Evolutionary conservation across 2,329 filamentous ascomycete genomes (phyloP).

Genomic region (Dryadomyces sulphureus): DNA sequence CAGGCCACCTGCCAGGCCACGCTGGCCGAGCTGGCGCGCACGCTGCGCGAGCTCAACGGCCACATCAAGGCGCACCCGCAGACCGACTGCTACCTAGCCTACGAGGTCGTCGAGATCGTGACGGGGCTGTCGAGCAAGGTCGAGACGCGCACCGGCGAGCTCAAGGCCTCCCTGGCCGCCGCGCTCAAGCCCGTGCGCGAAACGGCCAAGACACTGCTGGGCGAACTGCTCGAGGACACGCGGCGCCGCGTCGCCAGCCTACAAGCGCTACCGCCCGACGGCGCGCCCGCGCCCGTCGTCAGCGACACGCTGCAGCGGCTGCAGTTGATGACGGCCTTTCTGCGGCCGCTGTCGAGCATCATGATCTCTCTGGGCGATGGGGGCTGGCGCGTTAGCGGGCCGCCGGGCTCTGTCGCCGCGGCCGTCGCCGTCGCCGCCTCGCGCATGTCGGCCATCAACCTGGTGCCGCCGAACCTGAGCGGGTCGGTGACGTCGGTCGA

Average conservation of each 20-base stretch:
- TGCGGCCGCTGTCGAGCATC: conserved; percentile 74
- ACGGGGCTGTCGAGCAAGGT: conserved; percentile 64
- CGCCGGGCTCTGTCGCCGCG: conserved; percentile 21
- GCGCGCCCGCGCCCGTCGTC: conserved; percentile 62
- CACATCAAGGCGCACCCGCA: conserved; percentile 77
- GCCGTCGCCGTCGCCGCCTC: conserved; percentile 25
- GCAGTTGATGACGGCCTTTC: conserved; percentile 74
- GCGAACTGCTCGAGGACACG: conserved; percentile 72
- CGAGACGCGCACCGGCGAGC: conserved; percentile 60
- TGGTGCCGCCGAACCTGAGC: too few species aligned
- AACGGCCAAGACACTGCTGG: conserved; percentile 75
- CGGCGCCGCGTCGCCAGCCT: conserved; percentile 52
- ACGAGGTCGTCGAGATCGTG: conserved; percentile 87
- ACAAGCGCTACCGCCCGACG: conserved; percentile 60
- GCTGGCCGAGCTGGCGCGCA: conserved; percentile 70
- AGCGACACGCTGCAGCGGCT: conserved; percentile 75
- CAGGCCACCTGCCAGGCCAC: conserved; percentile 64
- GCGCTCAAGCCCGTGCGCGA: conserved; percentile 81
- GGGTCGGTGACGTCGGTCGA: not conserved
- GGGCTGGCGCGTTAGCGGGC: conserved; percentile 52
- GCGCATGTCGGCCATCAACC: not conserved
- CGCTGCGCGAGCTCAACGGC: conserved; percentile 73
- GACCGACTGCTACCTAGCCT: conserved; percentile 89
- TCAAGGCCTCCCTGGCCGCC: conserved; percentile 71
- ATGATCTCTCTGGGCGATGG: conserved; percentile 87